Base-by-base conservation (phyloP, 306 rosid genomes). In the Alnus rubra region DNA sequence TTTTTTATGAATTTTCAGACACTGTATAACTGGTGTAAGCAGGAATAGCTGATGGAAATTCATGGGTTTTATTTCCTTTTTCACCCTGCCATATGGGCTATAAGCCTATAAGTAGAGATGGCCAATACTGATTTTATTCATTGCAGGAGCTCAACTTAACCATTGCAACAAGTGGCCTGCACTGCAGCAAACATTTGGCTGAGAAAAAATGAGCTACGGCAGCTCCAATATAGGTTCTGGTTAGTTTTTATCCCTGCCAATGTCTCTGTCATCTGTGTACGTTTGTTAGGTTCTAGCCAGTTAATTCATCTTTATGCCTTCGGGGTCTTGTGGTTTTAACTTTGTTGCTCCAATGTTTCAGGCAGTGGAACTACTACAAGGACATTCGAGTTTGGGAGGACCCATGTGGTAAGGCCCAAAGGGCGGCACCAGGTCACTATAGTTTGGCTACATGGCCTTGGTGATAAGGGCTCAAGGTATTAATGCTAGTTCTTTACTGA, bases 391-490 rank as follows among this genome's bases (percentile, higher is more conserved):
- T 93, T 93, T 79, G 98, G 98, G 76, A 88, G 97, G 91, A 93
- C 98, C 9, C 89, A 93, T 85, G 98, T 93, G 82, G 93, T 93
- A 67, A 93, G 93, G 78, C 97, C 98, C 30, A 93, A 81, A 90
- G 98, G 92, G 80, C 87, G 60, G 79, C 98, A 94, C 80, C 98
- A 92, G 69, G 97, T 94, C 18, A 94, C 98, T 70, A 90, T 94
- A 81, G 96, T 94, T 85, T 94, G 98, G 98, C 82, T 94, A 10
- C 98, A 94, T 76, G 98, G 97, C 84, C 86, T 90, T 78, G 97
- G 98, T 69, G 98, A 94, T 77, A 90, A 94, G 73, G 98, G 98
- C 54, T 89, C 97, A 71, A 94, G 97, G 98, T 94, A 85, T 77
- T 68, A 56, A 49, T 39, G 67, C 54, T 76, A 48, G 51, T 79